Evolutionary conservation across 2,329 filamentous ascomycete genomes (phyloP).

Genomic region (Colletotrichum euphorbiae): DNA sequence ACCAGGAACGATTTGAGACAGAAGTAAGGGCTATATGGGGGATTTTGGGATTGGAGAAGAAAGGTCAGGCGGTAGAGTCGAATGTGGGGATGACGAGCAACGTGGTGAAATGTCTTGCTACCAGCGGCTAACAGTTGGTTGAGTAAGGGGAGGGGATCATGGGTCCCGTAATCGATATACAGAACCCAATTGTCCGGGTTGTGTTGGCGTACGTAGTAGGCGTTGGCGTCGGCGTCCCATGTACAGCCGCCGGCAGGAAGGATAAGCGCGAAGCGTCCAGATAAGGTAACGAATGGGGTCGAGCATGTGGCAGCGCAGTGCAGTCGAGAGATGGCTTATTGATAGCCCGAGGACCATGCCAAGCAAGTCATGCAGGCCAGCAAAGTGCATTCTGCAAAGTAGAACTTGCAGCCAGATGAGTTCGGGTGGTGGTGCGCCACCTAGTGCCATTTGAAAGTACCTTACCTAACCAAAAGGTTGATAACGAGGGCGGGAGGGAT

Average conservation of each 20-base stretch:
- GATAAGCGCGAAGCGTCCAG: conserved; percentile 32
- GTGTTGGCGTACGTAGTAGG: background rate
- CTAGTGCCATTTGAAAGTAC: conserved; percentile 19
- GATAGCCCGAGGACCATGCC: conserved; percentile 9
- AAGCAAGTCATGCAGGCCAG: conserved; percentile 14
- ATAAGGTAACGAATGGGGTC: conserved; percentile 16
- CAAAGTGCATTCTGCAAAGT: conserved; percentile 20
- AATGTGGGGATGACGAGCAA: conserved; percentile 30
- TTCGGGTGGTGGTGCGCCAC: conserved; percentile 6
- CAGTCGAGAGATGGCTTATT: background rate
- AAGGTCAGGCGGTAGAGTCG: conserved; percentile 23
- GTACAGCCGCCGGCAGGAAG: conserved; percentile 7
- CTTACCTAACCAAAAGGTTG: conserved; percentile 28
- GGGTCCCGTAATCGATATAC: conserved; percentile 15
- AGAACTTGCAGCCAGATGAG: conserved; percentile 5
- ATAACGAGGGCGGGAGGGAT: conserved; percentile 4
- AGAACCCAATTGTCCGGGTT: conserved; percentile 20
- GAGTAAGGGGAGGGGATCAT: conserved; percentile 17
- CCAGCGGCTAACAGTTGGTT: conserved; percentile 27
- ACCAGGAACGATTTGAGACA: conserved; percentile 26
- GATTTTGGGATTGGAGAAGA: background rate
- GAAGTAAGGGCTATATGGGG: background rate
- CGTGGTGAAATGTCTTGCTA: conserved; percentile 32
- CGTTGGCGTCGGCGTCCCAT: background rate
- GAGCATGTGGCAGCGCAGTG: background rate